Conservation (phyloP, 176 grass and related monocot species). For the Juncus effusus region DNA sequence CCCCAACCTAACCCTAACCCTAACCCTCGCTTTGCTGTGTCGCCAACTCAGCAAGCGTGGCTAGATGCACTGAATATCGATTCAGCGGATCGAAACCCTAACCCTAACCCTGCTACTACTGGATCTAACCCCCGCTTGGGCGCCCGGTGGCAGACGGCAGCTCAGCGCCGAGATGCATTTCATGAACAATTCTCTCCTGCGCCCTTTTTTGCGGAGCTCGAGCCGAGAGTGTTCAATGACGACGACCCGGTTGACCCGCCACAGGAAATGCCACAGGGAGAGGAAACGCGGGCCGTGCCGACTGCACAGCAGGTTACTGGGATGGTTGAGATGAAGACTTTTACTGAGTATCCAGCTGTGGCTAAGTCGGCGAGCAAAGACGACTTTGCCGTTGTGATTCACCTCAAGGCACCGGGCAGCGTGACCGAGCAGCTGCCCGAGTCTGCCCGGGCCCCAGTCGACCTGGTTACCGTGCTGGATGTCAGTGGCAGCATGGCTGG, state of each 20-base stretch:
- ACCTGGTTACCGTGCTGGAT: slow-evolving; percentile 31
- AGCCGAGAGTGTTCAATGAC: slow-evolving; percentile 19
- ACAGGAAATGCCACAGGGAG: neutral
- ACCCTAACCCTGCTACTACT: neutral
- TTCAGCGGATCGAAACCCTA: neutral
- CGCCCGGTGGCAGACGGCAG: neutral
- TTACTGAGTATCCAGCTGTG: slow-evolving; percentile 46
- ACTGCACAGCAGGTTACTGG: neutral
- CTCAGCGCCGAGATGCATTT: neutral
- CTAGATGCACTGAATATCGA: neutral
- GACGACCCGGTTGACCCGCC: slow-evolving; percentile 23
- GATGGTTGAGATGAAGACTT: slow-evolving; percentile 37
- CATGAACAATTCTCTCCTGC: neutral
- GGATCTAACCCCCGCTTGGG: neutral
- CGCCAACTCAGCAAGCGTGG: no score
- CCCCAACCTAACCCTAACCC: neutral
- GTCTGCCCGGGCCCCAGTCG: slow-evolving; percentile 23
- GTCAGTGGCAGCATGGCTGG: slow-evolving; percentile 32
- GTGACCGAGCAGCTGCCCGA: neutral
- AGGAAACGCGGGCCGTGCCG: neutral
- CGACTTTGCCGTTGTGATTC: slow-evolving; percentile 50
- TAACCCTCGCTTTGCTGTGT: no score
- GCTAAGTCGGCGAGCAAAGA: slow-evolving; percentile 29
- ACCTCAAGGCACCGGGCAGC: slow-evolving; percentile 41
- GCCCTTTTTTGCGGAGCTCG: neutral